Conservation (phyloP, 176 grass and related monocot species). For the Chloris gayana region DNA sequence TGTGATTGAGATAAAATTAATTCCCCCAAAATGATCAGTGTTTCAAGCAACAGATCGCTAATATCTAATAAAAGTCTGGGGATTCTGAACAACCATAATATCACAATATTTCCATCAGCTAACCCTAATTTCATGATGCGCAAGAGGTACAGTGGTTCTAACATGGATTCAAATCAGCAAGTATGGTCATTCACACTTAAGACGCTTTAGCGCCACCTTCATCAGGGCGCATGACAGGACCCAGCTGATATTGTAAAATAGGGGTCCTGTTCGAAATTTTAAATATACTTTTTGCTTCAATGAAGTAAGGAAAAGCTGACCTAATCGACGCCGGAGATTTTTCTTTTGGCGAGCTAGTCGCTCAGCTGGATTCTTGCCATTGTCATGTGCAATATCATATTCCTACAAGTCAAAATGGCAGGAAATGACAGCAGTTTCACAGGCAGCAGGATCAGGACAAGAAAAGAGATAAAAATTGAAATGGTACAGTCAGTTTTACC, state of each 20-base stretch:
- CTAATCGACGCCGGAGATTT: constrained; percentile 95
- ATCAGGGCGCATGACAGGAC: not conserved
- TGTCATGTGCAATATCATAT: constrained; percentile 88
- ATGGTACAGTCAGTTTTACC: not conserved
- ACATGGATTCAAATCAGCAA: not conserved
- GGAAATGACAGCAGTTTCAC: constrained; percentile 19
- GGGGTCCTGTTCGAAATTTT: constrained; percentile 3
- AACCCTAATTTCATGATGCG: not conserved
- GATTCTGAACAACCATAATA: constrained; percentile 21
- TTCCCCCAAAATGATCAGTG: not conserved
- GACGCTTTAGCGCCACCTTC: not conserved
- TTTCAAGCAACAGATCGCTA: not conserved
- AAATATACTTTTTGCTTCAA: not conserved
- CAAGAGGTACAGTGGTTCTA: not conserved
- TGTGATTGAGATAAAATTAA: constrained; percentile 8
- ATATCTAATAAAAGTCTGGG: not conserved
- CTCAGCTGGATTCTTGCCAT: constrained; percentile 79
- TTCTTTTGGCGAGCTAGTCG: constrained; percentile 91
- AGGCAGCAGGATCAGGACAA: not conserved
- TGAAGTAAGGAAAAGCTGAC: constrained; percentile 53
- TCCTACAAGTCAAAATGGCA: constrained; percentile 62
- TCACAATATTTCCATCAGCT: not conserved
- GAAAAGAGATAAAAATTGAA: not conserved
- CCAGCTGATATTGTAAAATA: not conserved
- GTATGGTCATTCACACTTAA: not conserved